Evolutionary conservation across 2,329 filamentous ascomycete genomes (phyloP).

Genomic region (Pestalotiopsis sp.): DNA sequence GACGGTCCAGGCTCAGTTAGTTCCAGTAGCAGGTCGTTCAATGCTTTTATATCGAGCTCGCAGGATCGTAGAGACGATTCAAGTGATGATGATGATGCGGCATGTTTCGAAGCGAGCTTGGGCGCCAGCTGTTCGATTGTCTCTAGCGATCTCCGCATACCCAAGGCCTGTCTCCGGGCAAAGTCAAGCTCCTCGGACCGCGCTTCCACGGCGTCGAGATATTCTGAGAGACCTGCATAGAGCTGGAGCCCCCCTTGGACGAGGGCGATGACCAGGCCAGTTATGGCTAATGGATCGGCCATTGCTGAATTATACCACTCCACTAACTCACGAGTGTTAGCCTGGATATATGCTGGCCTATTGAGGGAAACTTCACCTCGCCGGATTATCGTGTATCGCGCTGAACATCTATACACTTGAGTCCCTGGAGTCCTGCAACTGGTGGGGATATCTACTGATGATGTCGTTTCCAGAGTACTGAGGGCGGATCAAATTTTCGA

Average conservation of each 20-base stretch:
- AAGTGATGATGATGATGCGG: background rate
- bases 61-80: background rate
- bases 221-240: background rate
- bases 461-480: background rate
- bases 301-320: background rate
- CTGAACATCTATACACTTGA: background rate
- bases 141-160: slow-evolving; percentile 1
- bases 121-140: background rate
- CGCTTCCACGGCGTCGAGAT: background rate
- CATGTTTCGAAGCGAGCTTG: background rate
- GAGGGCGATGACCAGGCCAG: background rate
- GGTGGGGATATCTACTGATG: background rate
- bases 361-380: background rate
- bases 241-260: background rate
- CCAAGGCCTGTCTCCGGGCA: background rate
- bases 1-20: background rate
- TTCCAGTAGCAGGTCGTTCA: background rate
- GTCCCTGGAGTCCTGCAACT: background rate
- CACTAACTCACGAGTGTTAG: background rate
- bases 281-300: background rate
- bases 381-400: background rate
- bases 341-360: background rate
- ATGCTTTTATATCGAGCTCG: background rate
- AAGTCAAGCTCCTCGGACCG: background rate
- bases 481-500: background rate